These are phyloP conservation scores for Neurospora sp. DNA, from an alignment of 495 filamentous ascomycete genomes.

Conservation along the genomic window DNA sequence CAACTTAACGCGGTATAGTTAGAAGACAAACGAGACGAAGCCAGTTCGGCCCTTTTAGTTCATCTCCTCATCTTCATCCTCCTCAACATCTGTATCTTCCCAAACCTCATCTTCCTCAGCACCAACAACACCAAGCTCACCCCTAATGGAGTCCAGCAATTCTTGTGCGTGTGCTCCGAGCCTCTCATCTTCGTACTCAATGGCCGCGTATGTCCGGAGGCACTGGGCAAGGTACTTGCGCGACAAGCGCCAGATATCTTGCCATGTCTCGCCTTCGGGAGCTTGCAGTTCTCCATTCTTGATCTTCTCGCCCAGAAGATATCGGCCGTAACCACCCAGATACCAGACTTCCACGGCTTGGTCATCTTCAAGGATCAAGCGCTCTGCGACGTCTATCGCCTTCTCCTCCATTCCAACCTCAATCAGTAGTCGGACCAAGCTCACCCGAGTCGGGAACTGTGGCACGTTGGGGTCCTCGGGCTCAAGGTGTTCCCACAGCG, in stretches of 20 bases:
- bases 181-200: slow-evolving; percentile 64
- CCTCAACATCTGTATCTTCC: slow-evolving; percentile 41
- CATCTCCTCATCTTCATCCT: slow-evolving; percentile 30
- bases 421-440: slow-evolving; percentile 74
- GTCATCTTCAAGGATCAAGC: slow-evolving; percentile 80
- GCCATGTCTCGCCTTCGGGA: slow-evolving; percentile 31
- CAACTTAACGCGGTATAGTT: background rate
- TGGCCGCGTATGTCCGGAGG: slow-evolving; percentile 46
- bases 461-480: slow-evolving; percentile 59
- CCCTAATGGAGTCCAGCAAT: slow-evolving; percentile 44
- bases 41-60: background rate
- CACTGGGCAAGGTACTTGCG: slow-evolving; percentile 52
- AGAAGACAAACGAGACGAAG: background rate
- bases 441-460: slow-evolving; percentile 74
- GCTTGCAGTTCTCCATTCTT: slow-evolving; percentile 24
- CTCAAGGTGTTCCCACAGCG: slow-evolving; percentile 65
- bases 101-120: slow-evolving; percentile 38
- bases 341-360: slow-evolving; percentile 94
- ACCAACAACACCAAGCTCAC: slow-evolving; percentile 41
- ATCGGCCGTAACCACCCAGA: slow-evolving; percentile 84
- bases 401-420: slow-evolving; percentile 78
- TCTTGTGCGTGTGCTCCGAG: slow-evolving; percentile 57
- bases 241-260: slow-evolving; percentile 44
- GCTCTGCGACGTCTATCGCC: slow-evolving; percentile 75
- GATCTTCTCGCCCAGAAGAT: slow-evolving; percentile 64